A percentile compares a stretch with the other conserved stretches of the same genome.
phyloP scores from a whole-genome alignment of 805 yeast genomes.

The Candida krabiensis region DNA sequence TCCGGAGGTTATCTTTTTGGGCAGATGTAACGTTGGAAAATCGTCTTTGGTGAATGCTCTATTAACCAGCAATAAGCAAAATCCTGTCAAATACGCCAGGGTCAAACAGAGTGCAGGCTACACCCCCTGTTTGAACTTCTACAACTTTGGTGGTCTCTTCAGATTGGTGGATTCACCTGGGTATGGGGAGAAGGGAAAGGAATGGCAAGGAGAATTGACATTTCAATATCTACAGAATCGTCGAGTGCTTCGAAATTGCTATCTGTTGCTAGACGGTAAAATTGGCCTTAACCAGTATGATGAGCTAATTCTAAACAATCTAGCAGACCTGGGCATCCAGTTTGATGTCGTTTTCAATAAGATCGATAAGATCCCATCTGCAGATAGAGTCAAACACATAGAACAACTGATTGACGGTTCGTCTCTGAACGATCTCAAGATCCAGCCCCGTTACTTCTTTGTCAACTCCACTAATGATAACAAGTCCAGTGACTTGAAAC shows the following conservation, averaged over 20 bases:
- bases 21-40: constrained; percentile 86
- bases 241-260: constrained; percentile 54
- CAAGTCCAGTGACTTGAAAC: constrained; percentile 19
- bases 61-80: constrained; percentile 39
- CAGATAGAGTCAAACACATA: constrained; percentile 34
- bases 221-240: constrained; percentile 60
- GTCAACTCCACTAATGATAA: constrained; percentile 45
- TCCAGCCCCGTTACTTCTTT: constrained; percentile 45
- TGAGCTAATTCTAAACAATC: constrained; percentile 45
- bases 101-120: constrained; percentile 38
- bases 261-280: constrained; percentile 58
- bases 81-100: constrained; percentile 41
- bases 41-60: constrained; percentile 71
- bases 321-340: constrained; percentile 57
- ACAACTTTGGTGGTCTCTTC: constrained; percentile 60
- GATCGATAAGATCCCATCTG: constrained; percentile 54
- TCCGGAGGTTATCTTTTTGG: constrained; percentile 77
- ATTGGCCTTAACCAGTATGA: constrained; percentile 64
- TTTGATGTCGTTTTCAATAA: constrained; percentile 80
- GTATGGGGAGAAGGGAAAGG: constrained; percentile 71
- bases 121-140: constrained; percentile 69
- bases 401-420: constrained; percentile 39
- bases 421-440: constrained; percentile 40
- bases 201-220: constrained; percentile 68
- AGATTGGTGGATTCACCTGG: constrained; percentile 87